Percentiles rank a stretch among this genome's conserved stretches.
Conservation (phyloP, 1,139 yeast species). For the Debaryomyces fabryi region DNA sequence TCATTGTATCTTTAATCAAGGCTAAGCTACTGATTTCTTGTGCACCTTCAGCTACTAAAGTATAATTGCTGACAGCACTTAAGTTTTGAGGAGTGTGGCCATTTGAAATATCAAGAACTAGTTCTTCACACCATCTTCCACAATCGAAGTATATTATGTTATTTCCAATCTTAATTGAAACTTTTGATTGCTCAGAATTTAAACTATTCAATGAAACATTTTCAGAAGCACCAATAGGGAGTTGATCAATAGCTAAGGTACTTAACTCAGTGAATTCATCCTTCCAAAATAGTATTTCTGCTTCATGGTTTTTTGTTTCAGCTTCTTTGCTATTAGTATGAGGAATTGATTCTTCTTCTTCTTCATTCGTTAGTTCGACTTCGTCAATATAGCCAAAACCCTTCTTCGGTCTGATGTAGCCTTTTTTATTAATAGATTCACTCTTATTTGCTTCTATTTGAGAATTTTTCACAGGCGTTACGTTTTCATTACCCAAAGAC, state of each 20-base stretch:
- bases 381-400: conserved; percentile 46
- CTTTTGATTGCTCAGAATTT: conserved; percentile 8
- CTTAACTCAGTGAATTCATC: conserved; percentile 17
- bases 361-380: conserved; percentile 19
- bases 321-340: not conserved
- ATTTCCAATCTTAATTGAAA: conserved; percentile 1
- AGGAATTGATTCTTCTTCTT: conserved; percentile 6
- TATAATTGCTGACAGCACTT: conserved; percentile 6
- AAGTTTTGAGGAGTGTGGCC: not conserved
- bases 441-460: conserved; percentile 6
- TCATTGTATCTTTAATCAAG: conserved; percentile 26
- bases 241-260: conserved; percentile 17
- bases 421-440: conserved; percentile 1
- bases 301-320: conserved; percentile 7
- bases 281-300: conserved; percentile 16
- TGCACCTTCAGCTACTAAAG: conserved; percentile 1
- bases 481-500: not conserved
- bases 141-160: conserved; percentile 5
- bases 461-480: not conserved
- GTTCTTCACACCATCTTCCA: conserved; percentile 2
- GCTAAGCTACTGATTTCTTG: conserved; percentile 15
- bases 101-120: conserved; percentile 1
- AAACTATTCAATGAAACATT: not conserved
- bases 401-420: conserved; percentile 31
- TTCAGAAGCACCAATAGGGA: conserved; percentile 5